These are phyloP conservation scores for Cardamine occulta DNA, from an alignment of 345 rosid species.

Conservation along the genomic window DNA sequence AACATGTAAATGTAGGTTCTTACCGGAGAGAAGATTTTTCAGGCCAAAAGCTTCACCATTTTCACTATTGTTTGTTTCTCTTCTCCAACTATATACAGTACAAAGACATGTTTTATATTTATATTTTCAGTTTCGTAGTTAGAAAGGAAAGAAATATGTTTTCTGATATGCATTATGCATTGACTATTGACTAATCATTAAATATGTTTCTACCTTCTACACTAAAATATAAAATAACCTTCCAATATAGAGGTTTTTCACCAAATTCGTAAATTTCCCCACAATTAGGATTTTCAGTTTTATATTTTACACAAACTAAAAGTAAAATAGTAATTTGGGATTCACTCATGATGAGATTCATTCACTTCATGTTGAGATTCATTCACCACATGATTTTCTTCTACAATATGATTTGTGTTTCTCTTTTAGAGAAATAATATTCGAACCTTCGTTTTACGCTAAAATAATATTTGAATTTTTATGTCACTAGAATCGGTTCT, in stretches of 20 bases:
- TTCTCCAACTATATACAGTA: slow-evolving; percentile 9
- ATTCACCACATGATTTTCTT: not conserved
- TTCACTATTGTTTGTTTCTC: not conserved
- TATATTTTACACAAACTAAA: not conserved
- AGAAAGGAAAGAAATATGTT: slow-evolving; percentile 33
- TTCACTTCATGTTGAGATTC: not conserved
- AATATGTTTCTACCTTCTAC: slow-evolving; percentile 19
- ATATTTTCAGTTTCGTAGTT: slow-evolving; percentile 29
- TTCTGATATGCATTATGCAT: slow-evolving; percentile 5
- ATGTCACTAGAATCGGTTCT: not conserved
- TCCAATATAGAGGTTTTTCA: not conserved
- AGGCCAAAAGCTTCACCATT: slow-evolving; percentile 10
- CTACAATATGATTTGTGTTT: not conserved
- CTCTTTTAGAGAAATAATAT: too few relatives aligned
- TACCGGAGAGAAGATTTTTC: slow-evolving; percentile 36
- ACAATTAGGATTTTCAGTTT: not conserved
- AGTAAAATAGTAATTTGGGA: not conserved
- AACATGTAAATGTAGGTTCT: not conserved
- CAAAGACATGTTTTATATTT: not conserved
- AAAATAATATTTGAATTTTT: not conserved
- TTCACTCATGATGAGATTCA: not conserved
- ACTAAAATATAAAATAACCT: not conserved
- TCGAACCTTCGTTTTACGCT: too few relatives aligned
- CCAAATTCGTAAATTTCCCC: not conserved
- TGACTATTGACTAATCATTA: not conserved